Evolutionary conservation across 306 rosid genomes (phyloP).

Genomic region (Citrullus colocynthis): DNA sequence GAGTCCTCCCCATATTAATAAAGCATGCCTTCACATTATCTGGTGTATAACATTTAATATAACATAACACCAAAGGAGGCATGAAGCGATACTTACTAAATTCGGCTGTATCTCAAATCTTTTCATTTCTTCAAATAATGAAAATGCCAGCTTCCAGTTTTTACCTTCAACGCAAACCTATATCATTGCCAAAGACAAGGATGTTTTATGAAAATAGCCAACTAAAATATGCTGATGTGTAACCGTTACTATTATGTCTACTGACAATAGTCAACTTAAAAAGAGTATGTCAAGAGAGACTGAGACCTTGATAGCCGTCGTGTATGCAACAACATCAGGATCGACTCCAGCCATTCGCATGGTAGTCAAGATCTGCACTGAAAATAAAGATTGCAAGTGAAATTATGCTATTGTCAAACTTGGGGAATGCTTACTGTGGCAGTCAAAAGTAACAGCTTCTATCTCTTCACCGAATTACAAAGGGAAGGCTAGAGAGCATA

Average conservation of each 20-base stretch:
- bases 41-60: not conserved
- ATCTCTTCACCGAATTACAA: not conserved
- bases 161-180: slow-evolving; percentile 72
- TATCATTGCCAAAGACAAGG: slow-evolving; percentile 21
- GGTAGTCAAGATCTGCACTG: slow-evolving; percentile 57
- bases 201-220: slow-evolving; percentile 6
- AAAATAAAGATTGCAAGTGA: slow-evolving; percentile 18
- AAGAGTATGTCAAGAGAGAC: not conserved
- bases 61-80: not conserved
- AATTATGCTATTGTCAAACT: not conserved
- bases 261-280: not conserved
- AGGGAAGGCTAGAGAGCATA: not conserved
- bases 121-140: slow-evolving; percentile 72
- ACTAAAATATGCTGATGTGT: not conserved
- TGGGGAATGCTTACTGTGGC: not conserved
- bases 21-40: not conserved
- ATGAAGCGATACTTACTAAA: slow-evolving; percentile 35
- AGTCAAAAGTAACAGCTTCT: not conserved
- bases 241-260: not conserved
- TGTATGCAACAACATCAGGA: slow-evolving; percentile 82
- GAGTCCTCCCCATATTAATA: not conserved
- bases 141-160: slow-evolving; percentile 46
- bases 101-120: slow-evolving; percentile 58
- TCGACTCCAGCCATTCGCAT: slow-evolving; percentile 62
- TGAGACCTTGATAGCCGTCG: slow-evolving; percentile 75